phyloP scores from a whole-genome alignment of 1,139 yeast genomes.

The Debaryomyces coudertii region DNA sequence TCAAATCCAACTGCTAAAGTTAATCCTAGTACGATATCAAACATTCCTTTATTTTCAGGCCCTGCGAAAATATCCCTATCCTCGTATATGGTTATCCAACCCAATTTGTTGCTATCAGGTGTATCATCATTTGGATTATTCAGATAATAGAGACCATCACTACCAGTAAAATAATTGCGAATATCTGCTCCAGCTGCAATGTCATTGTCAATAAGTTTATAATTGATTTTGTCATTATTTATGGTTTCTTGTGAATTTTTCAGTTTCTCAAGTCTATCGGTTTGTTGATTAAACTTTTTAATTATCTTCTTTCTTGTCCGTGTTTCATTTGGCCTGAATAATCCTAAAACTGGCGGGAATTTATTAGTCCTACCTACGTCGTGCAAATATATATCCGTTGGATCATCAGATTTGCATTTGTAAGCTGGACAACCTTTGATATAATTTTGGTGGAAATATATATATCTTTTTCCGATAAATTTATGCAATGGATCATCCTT shows the following conservation, averaged over 20 bases:
- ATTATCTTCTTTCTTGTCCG: constrained; percentile 46
- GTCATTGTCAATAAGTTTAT: constrained; percentile 23
- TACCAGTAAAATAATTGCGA: constrained; percentile 46
- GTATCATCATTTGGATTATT: constrained; percentile 56
- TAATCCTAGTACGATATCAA: constrained; percentile 57
- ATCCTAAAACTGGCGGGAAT: constrained; percentile 47
- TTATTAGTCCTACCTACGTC: constrained; percentile 19
- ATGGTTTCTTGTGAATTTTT: constrained; percentile 7
- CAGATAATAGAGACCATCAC: constrained; percentile 56
- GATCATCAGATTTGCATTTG: constrained; percentile 19
- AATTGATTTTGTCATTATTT: constrained; percentile 10
- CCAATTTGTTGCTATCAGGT: constrained; percentile 60
- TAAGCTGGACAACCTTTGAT: constrained; percentile 12
- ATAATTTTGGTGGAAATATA: constrained; percentile 37
- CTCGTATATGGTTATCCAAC: constrained; percentile 67
- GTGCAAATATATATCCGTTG: constrained; percentile 38
- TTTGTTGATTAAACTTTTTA: constrained; percentile 22
- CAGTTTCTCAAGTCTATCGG: constrained; percentile 14
- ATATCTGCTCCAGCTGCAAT: constrained; percentile 35
- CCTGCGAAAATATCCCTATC: constrained; percentile 32
- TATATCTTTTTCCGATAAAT: constrained; percentile 30
- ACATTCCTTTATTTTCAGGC: constrained; percentile 41
- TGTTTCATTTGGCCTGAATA: constrained; percentile 58
- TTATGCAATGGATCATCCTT: constrained; percentile 26
- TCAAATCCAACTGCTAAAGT: constrained; percentile 60